phyloP scores from a whole-genome alignment of 2,329 filamentous ascomycete species.

The Didymella exigua region DNA sequence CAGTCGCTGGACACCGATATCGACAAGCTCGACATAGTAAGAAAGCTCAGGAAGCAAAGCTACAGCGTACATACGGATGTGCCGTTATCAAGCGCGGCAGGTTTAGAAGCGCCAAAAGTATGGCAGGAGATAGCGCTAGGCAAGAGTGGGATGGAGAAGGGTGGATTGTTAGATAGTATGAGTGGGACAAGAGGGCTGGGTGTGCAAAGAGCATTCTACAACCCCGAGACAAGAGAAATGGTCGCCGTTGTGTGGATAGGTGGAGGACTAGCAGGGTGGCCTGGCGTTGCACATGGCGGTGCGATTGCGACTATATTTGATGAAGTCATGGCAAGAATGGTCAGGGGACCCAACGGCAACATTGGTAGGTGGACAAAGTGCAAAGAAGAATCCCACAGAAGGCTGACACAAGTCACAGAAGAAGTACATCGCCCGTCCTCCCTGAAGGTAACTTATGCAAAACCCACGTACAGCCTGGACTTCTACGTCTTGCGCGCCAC shows the following conservation, averaged over 20 bases:
- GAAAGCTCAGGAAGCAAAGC: conserved; percentile 37
- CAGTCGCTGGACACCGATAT: conserved; percentile 33
- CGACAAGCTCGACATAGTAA: conserved; percentile 42
- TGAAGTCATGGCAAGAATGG: conserved; percentile 71
- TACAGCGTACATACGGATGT: conserved; percentile 35
- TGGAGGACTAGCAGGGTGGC: conserved; percentile 69
- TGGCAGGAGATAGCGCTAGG: conserved; percentile 43
- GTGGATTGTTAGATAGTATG: conserved; percentile 38
- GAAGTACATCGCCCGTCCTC: conserved; percentile 41
- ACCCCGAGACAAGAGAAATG: conserved; percentile 62
- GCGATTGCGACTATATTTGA: conserved; percentile 70
- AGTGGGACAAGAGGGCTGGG: conserved; percentile 51
- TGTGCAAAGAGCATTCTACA: conserved; percentile 68
- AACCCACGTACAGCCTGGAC: conserved; percentile 62
- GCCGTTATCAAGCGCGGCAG: conserved; percentile 23
- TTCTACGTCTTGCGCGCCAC: conserved; percentile 68
- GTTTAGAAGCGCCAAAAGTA: conserved; percentile 26
- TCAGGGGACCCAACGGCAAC: conserved; percentile 55
- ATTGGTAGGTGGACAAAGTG: conserved; percentile 30
- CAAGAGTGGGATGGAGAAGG: conserved; percentile 23
- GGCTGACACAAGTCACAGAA: conserved; percentile 24
- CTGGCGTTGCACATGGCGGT: conserved; percentile 73
- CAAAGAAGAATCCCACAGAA: neutral
- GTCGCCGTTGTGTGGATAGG: conserved; percentile 73
- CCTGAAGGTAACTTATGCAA: conserved; percentile 64